Evolutionary conservation across 495 filamentous ascomycete species (phyloP), one percentile per base, ranked within the genome.

Genomic region (Annulohypoxylon maeteangense): DNA sequence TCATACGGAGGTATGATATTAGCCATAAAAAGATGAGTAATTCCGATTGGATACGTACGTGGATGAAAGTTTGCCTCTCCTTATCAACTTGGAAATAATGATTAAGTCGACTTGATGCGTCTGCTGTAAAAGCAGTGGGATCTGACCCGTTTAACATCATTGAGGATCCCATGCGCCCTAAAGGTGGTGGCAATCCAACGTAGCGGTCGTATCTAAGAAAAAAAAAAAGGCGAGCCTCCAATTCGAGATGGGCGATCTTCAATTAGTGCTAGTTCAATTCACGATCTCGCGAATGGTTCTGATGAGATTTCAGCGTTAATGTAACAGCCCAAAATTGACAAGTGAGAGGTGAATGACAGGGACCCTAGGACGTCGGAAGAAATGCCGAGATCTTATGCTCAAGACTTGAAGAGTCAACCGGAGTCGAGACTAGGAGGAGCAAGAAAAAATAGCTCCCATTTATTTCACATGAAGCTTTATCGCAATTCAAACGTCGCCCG

Each of bases 41-140:
- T 32, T 29, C 29, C 47, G 7, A 16, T 20, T 29, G 27, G 11
- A 4, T 20, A 63, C 71, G 22, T 70, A 67, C 67, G 62, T 64
- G 70, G 34, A 73, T 74, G 67, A 74, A 74, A 31, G 67, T 16
- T 29, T 74, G 71, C 16, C 71, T 67, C 36, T 74, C 71, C 31
- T 3, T 74, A 70, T 74, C 71, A 64, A 74, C 51, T 60, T 63
- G 58, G 53, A 45, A 71, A 65, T 74, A 74, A 64, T 70, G 63
- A 48, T 1, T 70, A 64, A 74, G 71, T 57, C 71, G 67, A 20
- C 7, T 57, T 42, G 51, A 31, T 31, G 59, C 47, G 11, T 74
- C 71, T 36, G 65, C 25, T 34, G 56, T 50, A 44, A 73, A 20
- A 66, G 58, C 22, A 59, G 40, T 6, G 51, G 71, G 34, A 48